phyloP scores from a whole-genome alignment of 129 eudicot species.

The Centaurea solstitialis region DNA sequence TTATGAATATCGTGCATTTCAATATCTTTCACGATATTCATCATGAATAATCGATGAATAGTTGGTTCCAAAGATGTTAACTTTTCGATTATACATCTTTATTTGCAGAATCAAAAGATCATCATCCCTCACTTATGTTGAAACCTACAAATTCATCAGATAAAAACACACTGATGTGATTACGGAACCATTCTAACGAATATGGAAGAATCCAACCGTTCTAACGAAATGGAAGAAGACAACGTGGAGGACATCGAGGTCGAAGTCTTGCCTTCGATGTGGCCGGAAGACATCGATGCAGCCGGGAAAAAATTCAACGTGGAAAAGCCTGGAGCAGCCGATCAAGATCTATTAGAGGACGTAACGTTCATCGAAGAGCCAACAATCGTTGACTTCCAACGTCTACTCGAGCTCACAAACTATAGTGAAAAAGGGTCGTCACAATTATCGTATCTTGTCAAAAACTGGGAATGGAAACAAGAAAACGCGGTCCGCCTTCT shows the following conservation, averaged over 20 bases:
- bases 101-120: constrained; percentile 22
- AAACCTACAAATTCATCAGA: constrained; percentile 11
- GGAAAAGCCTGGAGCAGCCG: constrained; percentile 53
- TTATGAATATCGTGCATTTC: background rate
- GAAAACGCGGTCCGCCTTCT: constrained; percentile 70
- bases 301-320: constrained; percentile 63
- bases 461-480: constrained; percentile 76
- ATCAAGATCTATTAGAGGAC: constrained; percentile 61
- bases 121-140: background rate
- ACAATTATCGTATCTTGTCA: constrained; percentile 60
- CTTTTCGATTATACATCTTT: background rate
- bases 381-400: constrained; percentile 49
- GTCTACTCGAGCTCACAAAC: constrained; percentile 53
- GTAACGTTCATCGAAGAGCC: constrained; percentile 56
- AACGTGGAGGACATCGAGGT: constrained; percentile 55
- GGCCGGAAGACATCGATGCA: constrained; percentile 77
- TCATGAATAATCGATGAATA: background rate
- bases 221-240: constrained; percentile 42
- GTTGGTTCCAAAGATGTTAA: background rate
- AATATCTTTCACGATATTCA: background rate
- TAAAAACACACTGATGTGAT: constrained; percentile 21
- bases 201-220: constrained; percentile 41
- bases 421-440: constrained; percentile 73
- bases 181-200: constrained; percentile 22
- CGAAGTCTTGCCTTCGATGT: constrained; percentile 68